Conservation (phyloP, 1,284 basidiomycete genomes). For the Boletus smithii region DNA sequence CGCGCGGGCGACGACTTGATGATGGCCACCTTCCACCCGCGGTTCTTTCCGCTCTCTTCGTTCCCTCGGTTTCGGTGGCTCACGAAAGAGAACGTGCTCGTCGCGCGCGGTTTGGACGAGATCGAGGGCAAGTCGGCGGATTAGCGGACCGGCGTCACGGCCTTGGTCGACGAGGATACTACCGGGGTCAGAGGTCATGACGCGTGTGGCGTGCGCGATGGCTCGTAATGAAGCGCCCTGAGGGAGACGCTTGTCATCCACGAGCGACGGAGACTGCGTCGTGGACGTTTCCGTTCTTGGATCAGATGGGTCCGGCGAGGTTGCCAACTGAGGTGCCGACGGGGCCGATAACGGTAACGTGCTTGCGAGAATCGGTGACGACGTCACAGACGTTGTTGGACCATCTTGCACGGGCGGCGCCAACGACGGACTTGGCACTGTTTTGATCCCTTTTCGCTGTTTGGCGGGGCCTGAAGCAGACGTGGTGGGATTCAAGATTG, state of each 20-base stretch:
- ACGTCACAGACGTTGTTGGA: constrained; percentile 29
- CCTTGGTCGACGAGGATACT: constrained; percentile 73
- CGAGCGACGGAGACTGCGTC: constrained; percentile 27
- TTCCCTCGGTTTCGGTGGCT: constrained; percentile 43
- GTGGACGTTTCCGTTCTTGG: constrained; percentile 30
- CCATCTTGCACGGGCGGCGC: constrained; percentile 12
- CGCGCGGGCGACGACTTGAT: constrained; percentile 38
- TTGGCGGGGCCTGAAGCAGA: constrained; percentile 20
- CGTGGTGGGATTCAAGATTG: constrained; percentile 52
- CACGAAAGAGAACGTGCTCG: constrained; percentile 55
- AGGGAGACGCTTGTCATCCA: constrained; percentile 30
- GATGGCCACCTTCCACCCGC: constrained; percentile 28
- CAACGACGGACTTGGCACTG: constrained; percentile 1
- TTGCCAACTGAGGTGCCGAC: constrained; percentile 45
- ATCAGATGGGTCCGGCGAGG: constrained; percentile 24
- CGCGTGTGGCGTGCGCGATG: constrained; percentile 80
- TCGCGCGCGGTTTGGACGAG: constrained; percentile 75
- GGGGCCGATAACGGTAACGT: constrained; percentile 35
- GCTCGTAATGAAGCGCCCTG: constrained; percentile 70
- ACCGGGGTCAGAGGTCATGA: constrained; percentile 78
- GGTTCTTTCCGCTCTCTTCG: constrained; percentile 38
- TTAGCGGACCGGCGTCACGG: constrained; percentile 55
- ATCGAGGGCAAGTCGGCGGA: constrained; percentile 66
- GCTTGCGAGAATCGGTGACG: constrained; percentile 42
- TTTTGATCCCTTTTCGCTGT: constrained; percentile 31